These are phyloP conservation scores for Leccinum pseudoinsigne DNA, from an alignment of 1,284 basidiomycete genomes.

Conservation along the genomic window DNA sequence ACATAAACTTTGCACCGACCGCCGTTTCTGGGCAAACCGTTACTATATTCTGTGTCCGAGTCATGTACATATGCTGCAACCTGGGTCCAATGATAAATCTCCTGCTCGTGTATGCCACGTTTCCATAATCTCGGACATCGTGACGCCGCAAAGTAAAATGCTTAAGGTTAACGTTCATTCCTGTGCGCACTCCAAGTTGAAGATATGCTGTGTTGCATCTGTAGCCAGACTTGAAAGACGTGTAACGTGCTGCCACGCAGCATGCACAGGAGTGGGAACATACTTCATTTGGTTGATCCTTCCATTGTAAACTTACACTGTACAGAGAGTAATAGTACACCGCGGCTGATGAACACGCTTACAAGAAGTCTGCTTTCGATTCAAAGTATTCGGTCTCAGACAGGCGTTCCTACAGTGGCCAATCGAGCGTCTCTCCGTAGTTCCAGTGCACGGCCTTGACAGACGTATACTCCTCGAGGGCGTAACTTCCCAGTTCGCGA, in stretches of 20 bases:
- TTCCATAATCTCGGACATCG: slow-evolving; percentile 23
- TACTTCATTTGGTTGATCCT: slow-evolving; percentile 16
- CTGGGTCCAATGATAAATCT: slow-evolving; percentile 14
- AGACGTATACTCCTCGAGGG: slow-evolving; percentile 81
- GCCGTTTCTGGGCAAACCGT: slow-evolving; percentile 7
- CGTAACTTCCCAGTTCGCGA: slow-evolving; percentile 88
- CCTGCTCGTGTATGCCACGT: slow-evolving; percentile 28
- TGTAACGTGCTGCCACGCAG: slow-evolving; percentile 9
- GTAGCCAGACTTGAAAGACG: slow-evolving; percentile 5
- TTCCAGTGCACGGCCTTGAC: slow-evolving; percentile 90
- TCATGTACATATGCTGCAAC: slow-evolving; percentile 3
- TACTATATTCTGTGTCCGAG: slow-evolving; percentile 2
- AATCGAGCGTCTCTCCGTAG: slow-evolving; percentile 76
- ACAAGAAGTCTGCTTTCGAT: slow-evolving; percentile 4
- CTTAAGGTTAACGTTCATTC: slow-evolving; percentile 13
- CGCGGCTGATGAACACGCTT: slow-evolving; percentile 1
- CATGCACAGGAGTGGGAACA: slow-evolving; percentile 13
- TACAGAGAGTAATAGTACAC: slow-evolving; percentile 3
- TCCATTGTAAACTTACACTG: slow-evolving; percentile 23
- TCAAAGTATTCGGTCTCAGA: neutral
- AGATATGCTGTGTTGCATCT: slow-evolving; percentile 1
- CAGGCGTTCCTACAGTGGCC: slow-evolving; percentile 58
- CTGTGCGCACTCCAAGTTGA: slow-evolving; percentile 14
- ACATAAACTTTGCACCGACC: slow-evolving; percentile 11
- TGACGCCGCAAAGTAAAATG: neutral